Evolutionary conservation across 1,139 yeast species (phyloP), one percentile per base, ranked within the genome.

Genomic region (Blastobotrys elegans): DNA sequence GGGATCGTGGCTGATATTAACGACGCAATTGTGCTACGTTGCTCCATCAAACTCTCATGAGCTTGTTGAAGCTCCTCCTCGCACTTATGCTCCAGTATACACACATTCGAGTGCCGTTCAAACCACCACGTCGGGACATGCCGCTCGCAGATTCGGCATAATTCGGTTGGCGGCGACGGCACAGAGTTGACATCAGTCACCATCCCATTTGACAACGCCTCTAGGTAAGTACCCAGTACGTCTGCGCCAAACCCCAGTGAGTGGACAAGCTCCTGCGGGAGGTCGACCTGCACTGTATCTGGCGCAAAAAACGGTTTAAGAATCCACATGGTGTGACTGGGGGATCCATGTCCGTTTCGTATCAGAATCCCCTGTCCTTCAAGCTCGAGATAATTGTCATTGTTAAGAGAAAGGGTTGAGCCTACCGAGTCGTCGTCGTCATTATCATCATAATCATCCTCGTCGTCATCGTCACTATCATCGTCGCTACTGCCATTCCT

Each of bases 331-430:
- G 96, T 82, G 64, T 89, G 95, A 0, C 84, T 74, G 0, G 95
- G 89, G n/a, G 74, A 65, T 13, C 73, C 72, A 0, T 80, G 69
- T 3, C 75, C 66, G 57, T 84, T 85, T 56, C 81, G 86, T n/a
- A 92, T 84, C 32, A 92, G 66, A n/a, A 92, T 84, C 5, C 99
- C 99, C 60, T 90, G 97, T 0, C 96, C 97, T 63, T 90, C 98
- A 36, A 92, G 69, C 57, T 87, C 94, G 62, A 67, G 43, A 55
- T 52, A 40, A n/a, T 51, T 44, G 4, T 33, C 39, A 21, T 31
- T 16, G 7, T 31, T 48, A 2, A 54, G 47, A 3, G 57, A 53
- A 11, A 50, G 38, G 44, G 49, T 44, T 2, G 55, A 50, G 7
- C 50, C 47, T 10, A 47, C 29, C 1, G 55, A 50, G 5, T 29